Evolutionary conservation across 2,329 filamentous ascomycete genomes (phyloP), one percentile per base, ranked within the genome.

Genomic region (Teratosphaeria destructans): DNA sequence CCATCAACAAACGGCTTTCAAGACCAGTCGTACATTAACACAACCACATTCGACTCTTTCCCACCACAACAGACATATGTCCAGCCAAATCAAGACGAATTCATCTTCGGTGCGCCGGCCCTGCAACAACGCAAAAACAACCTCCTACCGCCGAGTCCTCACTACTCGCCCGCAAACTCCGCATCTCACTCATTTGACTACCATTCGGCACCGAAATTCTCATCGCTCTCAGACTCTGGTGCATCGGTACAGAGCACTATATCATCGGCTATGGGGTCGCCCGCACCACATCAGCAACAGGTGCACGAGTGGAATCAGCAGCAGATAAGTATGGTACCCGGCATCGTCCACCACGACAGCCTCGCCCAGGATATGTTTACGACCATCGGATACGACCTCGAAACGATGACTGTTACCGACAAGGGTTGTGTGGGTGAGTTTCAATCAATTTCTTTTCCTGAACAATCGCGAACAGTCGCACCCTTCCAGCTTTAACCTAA

Each of bases 301-400:
- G 61, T 79, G 79, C 27, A 87, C 83, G 60, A 85, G 74, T 59
- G 82, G 82, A 62, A 77, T 78, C 63, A 64, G 29, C 61, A 62
- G 39, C 57, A 57, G 75, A 88, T 39, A 60, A 63, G 60, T 82
- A 80, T 56, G 77, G 87, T 59, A 64, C 85, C 86, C 34, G 76
- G 79, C 68, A 87, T 90, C 62, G 82, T 88, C 56, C 79, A 81
- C 65, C 77, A 81, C 61, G 77, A 79, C 68, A 83, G 80, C 71
- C 76, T 74, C 52, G 52, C 32, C 16, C 77, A 81, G 61, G 77
- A 79, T 69, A 81, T 81, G 70, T 78, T 76, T 63, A 77, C 81
- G 64, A 75, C 79, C 49, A 82, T 88, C 67, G 74, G 81, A 55
- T 83, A 84, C 69, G 76, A 82, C 57, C 78, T 78, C 60, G 77